phyloP scores from a whole-genome alignment of 2,329 filamentous ascomycete genomes.

The Coniella lustricola region DNA sequence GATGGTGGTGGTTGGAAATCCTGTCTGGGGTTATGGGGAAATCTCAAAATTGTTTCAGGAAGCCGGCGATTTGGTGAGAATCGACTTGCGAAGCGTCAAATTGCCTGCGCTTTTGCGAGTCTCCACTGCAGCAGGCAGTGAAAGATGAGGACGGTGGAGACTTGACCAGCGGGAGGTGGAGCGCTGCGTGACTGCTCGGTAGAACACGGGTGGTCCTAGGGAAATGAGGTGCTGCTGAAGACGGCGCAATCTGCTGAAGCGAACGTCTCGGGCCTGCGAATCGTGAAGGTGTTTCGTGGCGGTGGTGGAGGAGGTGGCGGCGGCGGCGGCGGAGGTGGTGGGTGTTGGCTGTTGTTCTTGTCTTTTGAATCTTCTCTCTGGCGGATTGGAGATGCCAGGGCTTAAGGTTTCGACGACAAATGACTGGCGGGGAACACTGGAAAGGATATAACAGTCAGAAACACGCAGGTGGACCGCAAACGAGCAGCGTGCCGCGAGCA shows the following conservation, averaged over 20 bases:
- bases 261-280: slow-evolving; percentile 13
- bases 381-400: too few relatives aligned
- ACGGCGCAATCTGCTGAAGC: slow-evolving; percentile 2
- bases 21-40: not conserved
- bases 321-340: too few relatives aligned
- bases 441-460: too few relatives aligned
- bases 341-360: too few relatives aligned
- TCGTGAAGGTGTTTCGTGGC: not conserved
- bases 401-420: too few relatives aligned
- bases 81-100: not conserved
- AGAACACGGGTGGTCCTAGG: not conserved
- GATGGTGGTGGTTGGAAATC: not conserved
- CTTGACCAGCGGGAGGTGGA: slow-evolving; percentile 8
- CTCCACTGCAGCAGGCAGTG: slow-evolving; percentile 8
- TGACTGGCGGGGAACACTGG: too few relatives aligned
- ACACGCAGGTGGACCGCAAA: not conserved
- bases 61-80: not conserved
- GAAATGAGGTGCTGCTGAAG: not conserved
- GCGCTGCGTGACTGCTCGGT: slow-evolving; percentile 3
- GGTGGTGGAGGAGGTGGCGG: not conserved
- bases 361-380: too few relatives aligned
- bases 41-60: not conserved
- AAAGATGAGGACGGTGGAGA: slow-evolving; percentile 6
- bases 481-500: not conserved
- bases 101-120: slow-evolving; percentile 2